Base-by-base conservation (phyloP, 768 basidiomycete genomes). In the Podaxis rugospora region DNA sequence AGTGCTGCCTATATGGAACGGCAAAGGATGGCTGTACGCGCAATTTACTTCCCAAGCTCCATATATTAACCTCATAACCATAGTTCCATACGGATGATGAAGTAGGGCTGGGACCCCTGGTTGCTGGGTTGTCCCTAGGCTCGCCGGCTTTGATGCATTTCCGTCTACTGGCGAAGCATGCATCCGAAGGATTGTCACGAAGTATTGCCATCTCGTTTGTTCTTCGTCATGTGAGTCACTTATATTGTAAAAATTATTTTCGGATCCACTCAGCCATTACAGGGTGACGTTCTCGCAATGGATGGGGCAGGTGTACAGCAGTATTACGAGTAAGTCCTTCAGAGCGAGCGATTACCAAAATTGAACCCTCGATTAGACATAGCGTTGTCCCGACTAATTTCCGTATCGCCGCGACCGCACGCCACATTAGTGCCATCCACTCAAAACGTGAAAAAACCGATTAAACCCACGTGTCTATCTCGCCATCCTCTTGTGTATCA, bases 1-100 rank as follows among this genome's bases (percentile, higher is more conserved):
- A 86, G 86, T 61, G 89, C 87, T 50, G 91, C 89, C 1, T 93
- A 93, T 66, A 92, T 93, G 89, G 88, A 90, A 67, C 79, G 83
- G 60, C 92, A 93, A 70, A 89, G 81, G 69, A 93, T 93, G 91
- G 82, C 89, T 52, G 91, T 91, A 68, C 67, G 82, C 71, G 4
- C 52, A 23, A 11, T 25, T 59, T 35, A 36, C 32, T 62, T 37
- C 16, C 57, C n/a, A 9, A 28, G 27, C 7, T 55, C 56, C 37
- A 40, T 35, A 11, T 9, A 40, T 21, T 36, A 9, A 55, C 9
- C n/a, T 10, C 18, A 40, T 14, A 35, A 7, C 14, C 25, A 16
- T 57, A 91, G 89, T 92, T 90, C 68, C 91, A 93, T 65, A 91
- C 87, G 62, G 91, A 93, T 66, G 82, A 80, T 57, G 91, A 93